phyloP scores from a whole-genome alignment of 371 early-diverging fungal genomes.

The Mucor saturninus region DNA sequence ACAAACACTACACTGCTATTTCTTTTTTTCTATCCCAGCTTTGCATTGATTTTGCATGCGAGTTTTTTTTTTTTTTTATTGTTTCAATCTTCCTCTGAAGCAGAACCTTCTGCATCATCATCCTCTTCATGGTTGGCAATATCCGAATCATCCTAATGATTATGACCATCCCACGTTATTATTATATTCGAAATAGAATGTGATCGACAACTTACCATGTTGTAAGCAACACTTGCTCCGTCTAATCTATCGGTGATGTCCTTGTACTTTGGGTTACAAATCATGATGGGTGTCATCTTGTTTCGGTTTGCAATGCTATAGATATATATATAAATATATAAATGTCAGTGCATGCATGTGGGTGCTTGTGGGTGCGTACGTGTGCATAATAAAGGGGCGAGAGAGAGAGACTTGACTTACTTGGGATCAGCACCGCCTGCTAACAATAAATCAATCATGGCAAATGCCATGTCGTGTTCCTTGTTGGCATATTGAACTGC shows the following conservation, averaged over 20 bases:
- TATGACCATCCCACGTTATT: neutral
- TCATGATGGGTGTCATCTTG: conserved; percentile 39
- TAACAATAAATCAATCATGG: conserved; percentile 61
- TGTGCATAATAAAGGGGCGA: too few species aligned
- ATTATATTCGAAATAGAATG: neutral
- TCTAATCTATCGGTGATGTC: conserved; percentile 36
- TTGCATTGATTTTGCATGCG: too few species aligned
- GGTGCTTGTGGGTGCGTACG: too few species aligned
- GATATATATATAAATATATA: neutral
- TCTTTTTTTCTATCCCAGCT: too few species aligned
- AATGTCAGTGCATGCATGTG: too few species aligned
- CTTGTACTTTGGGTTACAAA: conserved; percentile 36
- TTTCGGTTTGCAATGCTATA: conserved; percentile 43
- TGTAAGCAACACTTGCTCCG: conserved; percentile 29
- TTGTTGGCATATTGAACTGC: conserved; percentile 57
- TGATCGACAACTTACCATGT: conserved; percentile 34
- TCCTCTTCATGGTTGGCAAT: conserved; percentile 23
- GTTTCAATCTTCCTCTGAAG: conserved; percentile 16
- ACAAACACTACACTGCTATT: neutral
- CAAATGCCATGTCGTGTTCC: conserved; percentile 52
- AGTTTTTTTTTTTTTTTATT: neutral
- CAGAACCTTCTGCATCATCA: conserved; percentile 17
- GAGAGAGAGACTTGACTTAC: conserved; percentile 16
- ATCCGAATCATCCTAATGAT: conserved; percentile 29
- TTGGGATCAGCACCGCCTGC: conserved; percentile 60